Evolutionary conservation across 352 stramenopile species (phyloP), one percentile per base, ranked within the genome.

Genomic region (Discostella stelligera): DNA sequence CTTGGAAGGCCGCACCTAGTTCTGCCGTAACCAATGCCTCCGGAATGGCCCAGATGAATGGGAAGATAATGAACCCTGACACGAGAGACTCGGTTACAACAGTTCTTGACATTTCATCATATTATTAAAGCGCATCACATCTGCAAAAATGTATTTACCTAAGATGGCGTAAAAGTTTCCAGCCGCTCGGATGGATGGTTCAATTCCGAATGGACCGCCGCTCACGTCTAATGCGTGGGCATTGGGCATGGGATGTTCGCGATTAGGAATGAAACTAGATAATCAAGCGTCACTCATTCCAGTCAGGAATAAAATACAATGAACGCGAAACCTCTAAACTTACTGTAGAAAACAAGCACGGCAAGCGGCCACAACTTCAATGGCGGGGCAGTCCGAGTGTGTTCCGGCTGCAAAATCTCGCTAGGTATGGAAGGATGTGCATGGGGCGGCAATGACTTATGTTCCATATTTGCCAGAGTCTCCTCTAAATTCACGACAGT

Each of bases 1-100:
- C 92, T 1, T 93, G 94, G 77, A 96, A 97, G 9, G 94, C 81
- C 0, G 93, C 93, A 46, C 92, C 94, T 14, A 98, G 86, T 82
- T 98, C 95, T 6, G 94, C 94, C 7, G 95, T 98, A 21, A 98
- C 93, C 61, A 96, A 88, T 25, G 93, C 94, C 76, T 98, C 95
- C 2, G 94, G 95, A 13, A 97, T 56, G 6, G 89, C 94, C 90
- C 94, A 97, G 16, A 98, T 80, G 30, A 98, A 85, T 7, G 95
- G 95, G 50, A 97, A 91, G 9, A 97, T 21, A 25, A 95, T 39
- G 63, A 97, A 91, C n/a, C 95, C 53, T 61, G 39, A 16, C 11
- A 37, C n/a, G 3, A 37, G 32, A 27, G 23, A 61, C 25, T 60
- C 21, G 20, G 32, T 23, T 44, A 44, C 37, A 10, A 44, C 37